These are phyloP conservation scores for Alternaria conjuncta DNA, from an alignment of 2,329 filamentous ascomycete genomes.

Conservation along the genomic window DNA sequence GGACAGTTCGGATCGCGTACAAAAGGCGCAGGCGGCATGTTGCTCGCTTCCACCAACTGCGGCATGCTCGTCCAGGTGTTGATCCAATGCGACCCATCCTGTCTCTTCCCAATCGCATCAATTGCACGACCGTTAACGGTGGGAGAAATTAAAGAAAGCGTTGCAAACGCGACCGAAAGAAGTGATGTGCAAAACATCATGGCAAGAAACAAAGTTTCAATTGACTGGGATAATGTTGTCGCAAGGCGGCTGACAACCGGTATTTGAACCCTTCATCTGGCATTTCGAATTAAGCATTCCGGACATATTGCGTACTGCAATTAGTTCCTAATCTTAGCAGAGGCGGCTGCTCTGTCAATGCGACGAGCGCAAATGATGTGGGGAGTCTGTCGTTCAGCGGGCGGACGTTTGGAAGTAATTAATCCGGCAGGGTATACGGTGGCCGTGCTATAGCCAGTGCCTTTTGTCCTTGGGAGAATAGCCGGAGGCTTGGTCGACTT, in stretches of 20 bases:
- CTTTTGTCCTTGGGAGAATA: neutral
- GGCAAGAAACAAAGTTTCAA: neutral
- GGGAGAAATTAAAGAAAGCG: neutral
- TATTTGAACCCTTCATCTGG: neutral
- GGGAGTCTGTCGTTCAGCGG: neutral
- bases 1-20: constrained; percentile 17
- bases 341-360: neutral
- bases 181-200: neutral
- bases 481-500: neutral
- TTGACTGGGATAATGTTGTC: neutral
- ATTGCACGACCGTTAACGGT: neutral
- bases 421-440: constrained; percentile 16
- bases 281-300: neutral
- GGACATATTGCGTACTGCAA: neutral
- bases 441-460: neutral
- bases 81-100: constrained; percentile 61
- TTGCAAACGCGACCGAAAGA: neutral
- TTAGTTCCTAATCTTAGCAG: constrained; percentile 10
- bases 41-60: constrained; percentile 66
- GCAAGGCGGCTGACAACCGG: neutral
- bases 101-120: constrained; percentile 13
- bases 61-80: constrained; percentile 71
- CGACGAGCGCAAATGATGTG: constrained; percentile 2
- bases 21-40: constrained; percentile 67
- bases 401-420: constrained; percentile 16